These are phyloP conservation scores for Suillus lakei DNA, from an alignment of 768 basidiomycete species.

Conservation along the genomic window DNA sequence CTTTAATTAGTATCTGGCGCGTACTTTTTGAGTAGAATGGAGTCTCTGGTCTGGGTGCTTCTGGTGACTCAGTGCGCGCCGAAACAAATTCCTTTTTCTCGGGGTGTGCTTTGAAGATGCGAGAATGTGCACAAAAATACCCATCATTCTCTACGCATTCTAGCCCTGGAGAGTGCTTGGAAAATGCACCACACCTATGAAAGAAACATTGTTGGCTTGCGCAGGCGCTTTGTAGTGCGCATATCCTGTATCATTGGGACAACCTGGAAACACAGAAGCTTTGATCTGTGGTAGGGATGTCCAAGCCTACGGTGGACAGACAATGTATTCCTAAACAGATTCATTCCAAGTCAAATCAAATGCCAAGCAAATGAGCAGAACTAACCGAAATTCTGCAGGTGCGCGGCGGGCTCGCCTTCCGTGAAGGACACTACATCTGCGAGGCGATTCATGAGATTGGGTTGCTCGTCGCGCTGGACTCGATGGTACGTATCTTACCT, in stretches of 20 bases:
- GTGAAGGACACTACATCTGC: slow-evolving; percentile 98
- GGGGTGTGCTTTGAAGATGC: neutral
- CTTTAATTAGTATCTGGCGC: neutral
- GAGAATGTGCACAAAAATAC: too few relatives aligned
- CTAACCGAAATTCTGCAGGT: slow-evolving; percentile 49
- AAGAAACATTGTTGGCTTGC: neutral
- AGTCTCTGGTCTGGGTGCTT: neutral
- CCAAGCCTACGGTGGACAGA: neutral
- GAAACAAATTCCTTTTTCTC: too few relatives aligned
- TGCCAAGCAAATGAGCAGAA: slow-evolving; percentile 9
- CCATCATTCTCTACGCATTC: neutral
- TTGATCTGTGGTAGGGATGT: neutral
- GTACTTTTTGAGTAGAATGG: neutral
- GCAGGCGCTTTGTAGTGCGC: neutral
- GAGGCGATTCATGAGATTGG: slow-evolving; percentile 94
- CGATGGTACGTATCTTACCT: slow-evolving; percentile 69
- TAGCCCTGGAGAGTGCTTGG: neutral
- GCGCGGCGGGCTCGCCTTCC: slow-evolving; percentile 93
- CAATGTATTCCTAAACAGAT: neutral
- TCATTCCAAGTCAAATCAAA: slow-evolving; percentile 10
- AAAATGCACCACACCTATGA: neutral
- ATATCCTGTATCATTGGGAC: neutral
- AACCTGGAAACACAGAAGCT: neutral
- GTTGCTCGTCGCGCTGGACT: slow-evolving; percentile 86
- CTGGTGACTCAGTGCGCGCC: neutral